Base-by-base conservation (phyloP, 2,329 filamentous ascomycete species). In the Coniochaeta prunicola region DNA sequence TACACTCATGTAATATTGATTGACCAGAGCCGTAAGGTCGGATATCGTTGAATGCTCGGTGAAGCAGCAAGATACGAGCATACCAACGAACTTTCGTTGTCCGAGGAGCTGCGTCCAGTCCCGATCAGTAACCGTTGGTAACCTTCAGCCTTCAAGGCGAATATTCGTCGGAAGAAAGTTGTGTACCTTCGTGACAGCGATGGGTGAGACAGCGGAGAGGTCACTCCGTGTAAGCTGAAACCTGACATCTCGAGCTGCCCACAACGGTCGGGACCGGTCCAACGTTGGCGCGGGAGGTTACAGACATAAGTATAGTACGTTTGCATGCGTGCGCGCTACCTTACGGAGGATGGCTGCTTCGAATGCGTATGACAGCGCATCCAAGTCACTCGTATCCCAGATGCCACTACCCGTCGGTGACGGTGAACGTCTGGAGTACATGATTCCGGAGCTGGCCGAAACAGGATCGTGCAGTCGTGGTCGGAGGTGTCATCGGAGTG, bases 111-210 rank as follows among this genome's bases (percentile, higher is more conserved):
- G n/a, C 24, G 24, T 15, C 24, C 24, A 50, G 21, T 28, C 30
- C 17, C 28, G 15, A 17, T 30, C 21, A 26, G 45, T 50, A 50
- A 50, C 24, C 24, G 45, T 26, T 30, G 45, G 45, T 30, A 28
- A 30, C 24, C 10, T 4, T 54, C 53, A 54, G 53, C 53, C 53
- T 54, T 36, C 53, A 33, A 36, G 30, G 53, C 53, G 53, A 34
- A 36, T 33, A 54, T 54, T 54, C 53, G 53, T 54, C 53, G 30
- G 53, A 54, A 54, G 53, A 54, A 54, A 54, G 31, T 36, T 54
- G n/a, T 54, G 53, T 54, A 54, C n/a, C 53, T 54, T 30, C 30
- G 53, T 54, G 12, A 36, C 53, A 54, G 53, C 13, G 19, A 36
- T 4, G 30, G n/a, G 30, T 54, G 30, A 17, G 19, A 48, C 42